Conservation (phyloP, 2,329 filamentous ascomycete genomes). For the Epichloe brachyelytri region DNA sequence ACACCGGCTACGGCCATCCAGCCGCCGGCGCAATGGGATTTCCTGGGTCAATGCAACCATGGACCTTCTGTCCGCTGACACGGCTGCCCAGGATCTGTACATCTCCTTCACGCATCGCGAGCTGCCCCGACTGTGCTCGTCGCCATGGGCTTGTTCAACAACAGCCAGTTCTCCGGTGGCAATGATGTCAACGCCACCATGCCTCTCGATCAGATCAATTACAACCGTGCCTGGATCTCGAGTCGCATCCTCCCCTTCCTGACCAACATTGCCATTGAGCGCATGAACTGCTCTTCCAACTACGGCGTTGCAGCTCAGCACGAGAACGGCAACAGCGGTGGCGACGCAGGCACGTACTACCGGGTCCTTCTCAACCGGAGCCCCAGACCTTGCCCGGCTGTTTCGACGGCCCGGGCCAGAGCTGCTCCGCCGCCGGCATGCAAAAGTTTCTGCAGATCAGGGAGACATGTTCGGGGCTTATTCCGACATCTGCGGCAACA, state of each 20-base stretch:
- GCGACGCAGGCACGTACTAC: conserved; percentile 20
- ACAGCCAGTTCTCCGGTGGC: conserved; percentile 41
- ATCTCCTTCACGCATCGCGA: conserved; percentile 59
- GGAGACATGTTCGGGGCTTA: conserved; percentile 26
- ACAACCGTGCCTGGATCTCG: conserved; percentile 49
- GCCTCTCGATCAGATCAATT: conserved; percentile 49
- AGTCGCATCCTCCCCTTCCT: conserved; percentile 52
- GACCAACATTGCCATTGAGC: conserved; percentile 53
- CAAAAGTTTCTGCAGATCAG: conserved; percentile 25
- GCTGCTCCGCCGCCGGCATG: conserved; percentile 27
- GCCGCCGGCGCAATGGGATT: conserved; percentile 46
- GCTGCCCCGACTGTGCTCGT: conserved; percentile 54
- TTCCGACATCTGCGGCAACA: conserved; percentile 24
- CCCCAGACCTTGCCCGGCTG: conserved; percentile 28
- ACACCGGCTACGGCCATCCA: conserved; percentile 49
- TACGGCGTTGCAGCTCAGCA: not conserved
- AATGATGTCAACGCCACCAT: conserved; percentile 47
- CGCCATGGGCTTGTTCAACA: conserved; percentile 58
- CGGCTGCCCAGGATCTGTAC: conserved; percentile 43
- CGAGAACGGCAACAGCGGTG: not conserved
- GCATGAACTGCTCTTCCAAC: conserved; percentile 37
- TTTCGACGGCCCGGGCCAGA: conserved; percentile 29
- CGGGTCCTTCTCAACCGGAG: conserved; percentile 31
- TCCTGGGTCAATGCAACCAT: conserved; percentile 53
- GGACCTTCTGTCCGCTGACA: conserved; percentile 28